These are phyloP conservation scores for Ramaria sp. DNA, from an alignment of 768 basidiomycete genomes.

Conservation along the genomic window DNA sequence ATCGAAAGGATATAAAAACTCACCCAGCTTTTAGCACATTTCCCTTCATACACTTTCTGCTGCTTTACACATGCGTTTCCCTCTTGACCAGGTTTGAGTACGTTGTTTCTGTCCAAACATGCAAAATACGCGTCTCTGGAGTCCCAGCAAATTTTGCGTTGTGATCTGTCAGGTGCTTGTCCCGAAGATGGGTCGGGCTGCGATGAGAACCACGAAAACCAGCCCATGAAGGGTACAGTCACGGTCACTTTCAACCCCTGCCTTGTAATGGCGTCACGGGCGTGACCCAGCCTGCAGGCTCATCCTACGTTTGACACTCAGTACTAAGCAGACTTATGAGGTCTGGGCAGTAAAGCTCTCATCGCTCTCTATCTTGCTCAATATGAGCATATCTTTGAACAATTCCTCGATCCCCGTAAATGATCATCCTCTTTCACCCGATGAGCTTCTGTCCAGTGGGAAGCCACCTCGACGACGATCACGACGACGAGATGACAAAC, in stretches of 20 bases:
- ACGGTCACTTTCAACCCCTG: not conserved
- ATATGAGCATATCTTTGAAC: conserved; percentile 9
- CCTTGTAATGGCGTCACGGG: too few relatives aligned
- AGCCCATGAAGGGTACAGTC: not conserved
- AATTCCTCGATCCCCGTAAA: conserved; percentile 40
- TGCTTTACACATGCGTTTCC: conserved; percentile 44
- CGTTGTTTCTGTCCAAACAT: conserved; percentile 61
- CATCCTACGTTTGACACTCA: not conserved
- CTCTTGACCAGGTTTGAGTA: conserved; percentile 72
- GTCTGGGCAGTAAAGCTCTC: not conserved
- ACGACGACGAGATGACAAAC: not conserved
- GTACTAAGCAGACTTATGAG: not conserved
- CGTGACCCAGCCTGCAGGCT: not conserved
- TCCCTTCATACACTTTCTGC: conserved; percentile 49
- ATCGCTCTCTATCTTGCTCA: not conserved
- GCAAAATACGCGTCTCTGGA: conserved; percentile 72
- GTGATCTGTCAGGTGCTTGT: conserved; percentile 4
- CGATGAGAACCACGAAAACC: conserved; percentile 5
- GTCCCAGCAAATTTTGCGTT: conserved; percentile 57
- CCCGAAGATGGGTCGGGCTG: not conserved
- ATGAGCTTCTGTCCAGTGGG: conserved; percentile 18
- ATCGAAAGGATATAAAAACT: conserved; percentile 18
- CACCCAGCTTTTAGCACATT: conserved; percentile 88
- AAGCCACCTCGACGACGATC: conserved; percentile 10
- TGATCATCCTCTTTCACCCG: conserved; percentile 60